phyloP scores from a whole-genome alignment of 768 basidiomycete species.

The Lactarius hengduanensis region DNA sequence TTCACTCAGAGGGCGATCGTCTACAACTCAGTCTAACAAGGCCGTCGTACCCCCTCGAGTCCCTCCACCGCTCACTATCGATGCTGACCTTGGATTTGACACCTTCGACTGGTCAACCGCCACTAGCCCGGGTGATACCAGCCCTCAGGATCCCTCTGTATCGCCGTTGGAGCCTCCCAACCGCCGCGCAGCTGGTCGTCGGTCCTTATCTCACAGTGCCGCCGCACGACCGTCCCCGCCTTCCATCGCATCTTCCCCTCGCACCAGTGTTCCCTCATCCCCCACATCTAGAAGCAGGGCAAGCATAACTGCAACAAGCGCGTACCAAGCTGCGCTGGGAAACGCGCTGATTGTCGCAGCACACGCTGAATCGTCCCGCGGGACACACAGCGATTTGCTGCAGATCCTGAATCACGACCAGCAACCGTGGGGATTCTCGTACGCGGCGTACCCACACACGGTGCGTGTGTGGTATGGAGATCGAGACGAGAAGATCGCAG shows the following conservation, averaged over 20 bases:
- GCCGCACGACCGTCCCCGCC: conserved; percentile 37
- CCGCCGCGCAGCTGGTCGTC: conserved; percentile 54
- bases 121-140: conserved; percentile 31
- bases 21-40: conserved; percentile 32
- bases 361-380: conserved; percentile 90
- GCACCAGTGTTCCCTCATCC: conserved; percentile 42
- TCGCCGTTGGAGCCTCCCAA: conserved; percentile 27
- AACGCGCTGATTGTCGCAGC: conserved; percentile 92
- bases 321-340: conserved; percentile 72
- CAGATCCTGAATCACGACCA: conserved; percentile 91
- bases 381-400: conserved; percentile 86
- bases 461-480: conserved; percentile 93
- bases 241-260: conserved; percentile 51
- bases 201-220: conserved; percentile 66
- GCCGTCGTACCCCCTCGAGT: conserved; percentile 44
- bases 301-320: conserved; percentile 36
- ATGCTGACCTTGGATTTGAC: conserved; percentile 35
- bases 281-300: conserved; percentile 28
- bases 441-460: conserved; percentile 69
- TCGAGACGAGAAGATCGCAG: conserved; percentile 89
- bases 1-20: conserved; percentile 62
- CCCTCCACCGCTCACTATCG: conserved; percentile 51
- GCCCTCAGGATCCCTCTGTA: conserved; percentile 38
- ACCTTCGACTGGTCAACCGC: conserved; percentile 46
- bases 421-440: conserved; percentile 88